phyloP scores from a whole-genome alignment of 257 asterid species.

The Solanum arcanum region DNA sequence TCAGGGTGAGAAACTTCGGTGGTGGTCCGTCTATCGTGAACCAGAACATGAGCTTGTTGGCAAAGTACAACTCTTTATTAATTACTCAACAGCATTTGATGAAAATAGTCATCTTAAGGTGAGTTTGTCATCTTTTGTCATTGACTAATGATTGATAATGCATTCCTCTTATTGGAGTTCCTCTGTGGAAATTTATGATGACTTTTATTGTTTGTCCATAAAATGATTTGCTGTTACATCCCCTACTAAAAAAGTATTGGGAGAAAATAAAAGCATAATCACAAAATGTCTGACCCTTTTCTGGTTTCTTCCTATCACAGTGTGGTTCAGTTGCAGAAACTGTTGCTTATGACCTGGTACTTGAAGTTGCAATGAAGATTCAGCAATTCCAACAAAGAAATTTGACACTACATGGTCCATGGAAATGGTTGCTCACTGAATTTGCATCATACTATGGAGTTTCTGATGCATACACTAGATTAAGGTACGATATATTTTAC shows the following conservation, averaged over 20 bases:
- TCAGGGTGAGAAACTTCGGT: conserved; percentile 43
- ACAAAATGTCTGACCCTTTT: conserved; percentile 2
- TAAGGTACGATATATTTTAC: conserved; percentile 15
- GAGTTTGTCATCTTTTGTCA: background rate
- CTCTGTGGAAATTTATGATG: background rate
- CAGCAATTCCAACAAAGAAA: conserved; percentile 35
- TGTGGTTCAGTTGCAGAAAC: conserved; percentile 52
- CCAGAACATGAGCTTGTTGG: conserved; percentile 48
- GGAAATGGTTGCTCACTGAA: conserved; percentile 46
- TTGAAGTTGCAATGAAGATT: conserved; percentile 44
- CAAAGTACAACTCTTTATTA: conserved; percentile 31
- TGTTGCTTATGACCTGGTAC: conserved; percentile 41
- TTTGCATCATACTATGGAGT: conserved; percentile 44
- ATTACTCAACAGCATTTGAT: conserved; percentile 30
- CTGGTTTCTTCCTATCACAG: conserved; percentile 5
- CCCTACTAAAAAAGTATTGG: background rate
- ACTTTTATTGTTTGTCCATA: background rate
- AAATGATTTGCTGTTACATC: background rate
- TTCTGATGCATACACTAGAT: conserved; percentile 43
- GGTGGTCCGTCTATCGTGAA: conserved; percentile 47
- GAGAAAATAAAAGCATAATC: background rate
- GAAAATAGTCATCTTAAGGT: conserved; percentile 42
- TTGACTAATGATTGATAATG: background rate
- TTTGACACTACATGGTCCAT: conserved; percentile 33
- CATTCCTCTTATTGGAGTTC: background rate